Evolutionary conservation across 345 rosid genomes (phyloP).

Genomic region (Mercurialis annua): DNA sequence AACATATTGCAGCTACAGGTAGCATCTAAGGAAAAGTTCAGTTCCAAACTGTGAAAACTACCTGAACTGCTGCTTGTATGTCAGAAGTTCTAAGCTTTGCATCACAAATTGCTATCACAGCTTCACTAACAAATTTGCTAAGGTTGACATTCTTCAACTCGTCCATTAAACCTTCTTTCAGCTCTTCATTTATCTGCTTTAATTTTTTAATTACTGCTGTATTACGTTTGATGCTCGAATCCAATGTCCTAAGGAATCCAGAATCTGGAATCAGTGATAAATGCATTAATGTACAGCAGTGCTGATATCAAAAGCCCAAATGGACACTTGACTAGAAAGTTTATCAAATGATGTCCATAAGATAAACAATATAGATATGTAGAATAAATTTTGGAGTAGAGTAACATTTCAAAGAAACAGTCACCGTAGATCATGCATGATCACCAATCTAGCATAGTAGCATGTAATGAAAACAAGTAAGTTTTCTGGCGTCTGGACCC

Average conservation of each 20-base stretch:
- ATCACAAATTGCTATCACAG: conserved; percentile 90
- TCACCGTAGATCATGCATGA: not conserved
- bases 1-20: not conserved
- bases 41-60: conserved; percentile 24
- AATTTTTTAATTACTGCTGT: conserved; percentile 93
- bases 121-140: conserved; percentile 95
- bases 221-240: conserved; percentile 90
- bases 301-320: conserved; percentile 11
- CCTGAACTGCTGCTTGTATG: conserved; percentile 96
- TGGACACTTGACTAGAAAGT: not conserved
- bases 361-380: not conserved
- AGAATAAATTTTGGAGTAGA: not conserved
- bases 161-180: conserved; percentile 83
- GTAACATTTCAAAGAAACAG: not conserved
- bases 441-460: not conserved
- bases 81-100: conserved; percentile 91
- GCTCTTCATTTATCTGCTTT: conserved; percentile 93
- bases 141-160: conserved; percentile 76
- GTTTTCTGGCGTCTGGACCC: not conserved
- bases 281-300: conserved; percentile 26
- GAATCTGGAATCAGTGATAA: conserved; percentile 50
- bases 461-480: not conserved
- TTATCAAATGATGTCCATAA: not conserved
- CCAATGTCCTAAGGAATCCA: conserved; percentile 81
- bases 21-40: not conserved